Evolutionary conservation across 257 asterid genomes (phyloP).

Genomic region (Ballota nigra): DNA sequence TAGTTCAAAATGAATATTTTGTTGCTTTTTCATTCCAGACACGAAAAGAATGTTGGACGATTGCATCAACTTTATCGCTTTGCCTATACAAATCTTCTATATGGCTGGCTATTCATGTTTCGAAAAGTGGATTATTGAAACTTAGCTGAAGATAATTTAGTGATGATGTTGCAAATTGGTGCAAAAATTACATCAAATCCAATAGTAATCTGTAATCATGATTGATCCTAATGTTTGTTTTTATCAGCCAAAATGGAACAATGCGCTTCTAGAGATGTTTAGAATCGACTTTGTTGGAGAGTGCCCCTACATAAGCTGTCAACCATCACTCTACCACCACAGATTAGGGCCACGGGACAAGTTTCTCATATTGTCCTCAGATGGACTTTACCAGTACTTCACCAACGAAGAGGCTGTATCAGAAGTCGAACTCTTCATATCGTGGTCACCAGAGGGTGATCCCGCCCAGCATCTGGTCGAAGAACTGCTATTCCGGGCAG

Average conservation of each 20-base stretch:
- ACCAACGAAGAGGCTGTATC: conserved; percentile 93
- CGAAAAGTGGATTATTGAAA: conserved; percentile 14
- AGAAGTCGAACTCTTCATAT: conserved; percentile 76
- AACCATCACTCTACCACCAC: conserved; percentile 81
- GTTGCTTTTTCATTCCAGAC: conserved; percentile 13
- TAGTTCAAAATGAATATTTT: conserved; percentile 28
- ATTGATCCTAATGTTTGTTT: background rate
- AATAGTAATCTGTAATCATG: background rate
- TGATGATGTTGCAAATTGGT: background rate
- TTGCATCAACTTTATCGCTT: conserved; percentile 22
- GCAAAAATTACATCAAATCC: background rate
- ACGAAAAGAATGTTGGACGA: conserved; percentile 12
- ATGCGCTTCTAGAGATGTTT: conserved; percentile 85
- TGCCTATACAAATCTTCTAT: conserved; percentile 27
- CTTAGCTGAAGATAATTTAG: background rate
- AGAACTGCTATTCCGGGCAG: conserved; percentile 88
- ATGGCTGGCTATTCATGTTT: conserved; percentile 25
- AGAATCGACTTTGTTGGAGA: conserved; percentile 70
- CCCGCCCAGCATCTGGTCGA: conserved; percentile 97
- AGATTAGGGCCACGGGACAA: conserved; percentile 65
- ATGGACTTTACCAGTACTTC: conserved; percentile 94
- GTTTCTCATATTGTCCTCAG: conserved; percentile 80
- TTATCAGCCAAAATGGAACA: conserved; percentile 85
- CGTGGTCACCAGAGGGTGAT: conserved; percentile 95
- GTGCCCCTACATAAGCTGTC: conserved; percentile 68